A percentile compares a stretch with the other conserved stretches of the same genome.
Conservation (phyloP, 345 rosid species). For the Psidium guajava region DNA sequence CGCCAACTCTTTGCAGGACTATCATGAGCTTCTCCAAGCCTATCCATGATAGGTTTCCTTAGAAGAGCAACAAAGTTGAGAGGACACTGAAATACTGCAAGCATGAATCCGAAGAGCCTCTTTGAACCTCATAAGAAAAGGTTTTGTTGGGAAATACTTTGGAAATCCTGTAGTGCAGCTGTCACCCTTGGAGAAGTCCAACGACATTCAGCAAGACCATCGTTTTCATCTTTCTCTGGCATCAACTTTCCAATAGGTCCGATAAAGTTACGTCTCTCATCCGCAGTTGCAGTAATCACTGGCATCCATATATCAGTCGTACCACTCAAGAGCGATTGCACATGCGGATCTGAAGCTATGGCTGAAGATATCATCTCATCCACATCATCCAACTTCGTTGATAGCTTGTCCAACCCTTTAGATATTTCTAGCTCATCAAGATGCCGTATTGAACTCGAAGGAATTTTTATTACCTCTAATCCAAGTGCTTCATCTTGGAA, state of each 20-base stretch:
- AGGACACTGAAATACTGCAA: too few relatives aligned
- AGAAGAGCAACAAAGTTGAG: too few relatives aligned
- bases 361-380: constrained; percentile 81
- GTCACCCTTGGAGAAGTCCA: too few relatives aligned
- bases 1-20: too few relatives aligned
- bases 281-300: constrained; percentile 62
- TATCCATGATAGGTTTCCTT: too few relatives aligned
- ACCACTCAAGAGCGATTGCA: constrained; percentile 57
- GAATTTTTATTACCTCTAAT: constrained; percentile 65
- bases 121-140: too few relatives aligned
- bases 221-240: background rate
- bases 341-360: constrained; percentile 62
- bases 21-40: too few relatives aligned
- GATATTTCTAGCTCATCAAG: constrained; percentile 80
- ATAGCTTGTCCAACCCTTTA: constrained; percentile 68
- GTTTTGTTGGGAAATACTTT: too few relatives aligned
- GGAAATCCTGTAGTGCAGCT: too few relatives aligned
- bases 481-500: constrained; percentile 81
- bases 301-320: constrained; percentile 85
- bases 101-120: too few relatives aligned
- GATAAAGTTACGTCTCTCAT: constrained; percentile 57
- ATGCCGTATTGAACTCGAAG: constrained; percentile 34
- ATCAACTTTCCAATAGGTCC: constrained; percentile 18
- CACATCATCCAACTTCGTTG: constrained; percentile 63
- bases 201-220: too few relatives aligned